phyloP scores from a whole-genome alignment of 306 rosid genomes.

The Rubus parviflorus region DNA sequence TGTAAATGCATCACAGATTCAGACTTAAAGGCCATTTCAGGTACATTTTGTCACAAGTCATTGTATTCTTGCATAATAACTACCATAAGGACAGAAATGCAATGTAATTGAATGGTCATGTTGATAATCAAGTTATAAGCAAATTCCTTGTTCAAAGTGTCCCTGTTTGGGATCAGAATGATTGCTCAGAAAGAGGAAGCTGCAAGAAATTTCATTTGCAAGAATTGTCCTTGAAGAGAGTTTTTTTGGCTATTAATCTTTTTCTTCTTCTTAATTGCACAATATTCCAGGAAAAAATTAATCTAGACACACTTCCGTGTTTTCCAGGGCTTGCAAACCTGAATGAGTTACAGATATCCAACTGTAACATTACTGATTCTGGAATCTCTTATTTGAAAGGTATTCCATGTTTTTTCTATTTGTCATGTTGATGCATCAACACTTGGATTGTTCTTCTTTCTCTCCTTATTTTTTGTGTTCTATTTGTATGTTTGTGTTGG shows the following conservation, averaged over 20 bases:
- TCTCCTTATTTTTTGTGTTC: slow-evolving; percentile 18
- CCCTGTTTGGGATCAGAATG: neutral
- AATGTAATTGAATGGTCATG: neutral
- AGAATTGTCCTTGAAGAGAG: neutral
- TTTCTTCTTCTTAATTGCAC: neutral
- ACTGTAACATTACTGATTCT: slow-evolving; percentile 51
- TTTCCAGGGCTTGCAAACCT: slow-evolving; percentile 56
- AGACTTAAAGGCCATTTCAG: slow-evolving; percentile 62
- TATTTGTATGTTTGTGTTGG: neutral
- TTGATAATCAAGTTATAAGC: neutral
- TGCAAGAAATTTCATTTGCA: neutral
- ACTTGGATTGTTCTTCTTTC: slow-evolving; percentile 8
- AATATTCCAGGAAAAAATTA: neutral
- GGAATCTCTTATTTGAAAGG: slow-evolving; percentile 66
- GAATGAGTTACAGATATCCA: slow-evolving; percentile 60
- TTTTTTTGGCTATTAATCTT: neutral
- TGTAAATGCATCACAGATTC: slow-evolving; percentile 60
- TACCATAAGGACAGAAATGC: slow-evolving; percentile 15
- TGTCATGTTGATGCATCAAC: slow-evolving; percentile 1
- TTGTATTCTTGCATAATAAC: slow-evolving; percentile 7
- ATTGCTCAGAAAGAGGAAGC: neutral
- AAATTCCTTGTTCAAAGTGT: neutral
- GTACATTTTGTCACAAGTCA: slow-evolving; percentile 31
- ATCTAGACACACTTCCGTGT: slow-evolving; percentile 21
- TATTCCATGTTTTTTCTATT: slow-evolving; percentile 28